Evolutionary conservation across 352 stramenopile species (phyloP), one percentile per base, ranked within the genome.

Genomic region (Thraustochytrium striatum): DNA sequence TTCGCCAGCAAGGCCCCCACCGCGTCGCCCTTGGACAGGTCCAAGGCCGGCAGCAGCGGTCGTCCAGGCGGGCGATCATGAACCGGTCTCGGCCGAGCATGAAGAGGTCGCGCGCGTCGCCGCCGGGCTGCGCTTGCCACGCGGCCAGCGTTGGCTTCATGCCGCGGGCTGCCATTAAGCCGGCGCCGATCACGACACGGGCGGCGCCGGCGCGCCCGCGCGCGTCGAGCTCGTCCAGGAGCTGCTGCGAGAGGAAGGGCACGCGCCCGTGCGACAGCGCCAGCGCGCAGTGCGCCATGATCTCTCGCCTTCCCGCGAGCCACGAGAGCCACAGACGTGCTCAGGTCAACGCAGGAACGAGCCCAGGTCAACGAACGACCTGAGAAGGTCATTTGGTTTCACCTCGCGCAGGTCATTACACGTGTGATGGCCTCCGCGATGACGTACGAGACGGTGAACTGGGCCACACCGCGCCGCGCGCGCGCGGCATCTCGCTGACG

Each of bases 181-280:
- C 44, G 7, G 65, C 65, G 11, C 30, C 65, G 25, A 75, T 61
- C 13, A 5, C 25, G 19, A 62, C 33, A 7, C n/a, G 30, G 35
- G 9, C 52, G 52, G 3, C 25, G 8, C 36, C 25, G 41, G 30
- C 35, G 11, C 13, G 11, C n/a, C 65, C 30, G 16, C 38, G 30
- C 44, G 19, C 65, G 28, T 39, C 44, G 11, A 61, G 44, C 32
- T 72, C 65, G 5, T 58, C 16, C 39, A 75, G 39, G 41, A 75
- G 65, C 36, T 75, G 44, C 36, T 75, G 65, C 44, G 65, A 75
- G 11, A 75, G 65, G 13, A 75, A 75, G 41, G 65, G 41, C 43
- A 43, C 32, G 8, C 65, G 65, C 21, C 65, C 65, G 43, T 28
- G 25, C 65, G 36, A 32, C 59, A 70, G 41, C 59, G 59, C 21